Evolutionary conservation across 2,329 filamentous ascomycete species (phyloP).

Genomic region (Neopestalotiopsis clavispora): DNA sequence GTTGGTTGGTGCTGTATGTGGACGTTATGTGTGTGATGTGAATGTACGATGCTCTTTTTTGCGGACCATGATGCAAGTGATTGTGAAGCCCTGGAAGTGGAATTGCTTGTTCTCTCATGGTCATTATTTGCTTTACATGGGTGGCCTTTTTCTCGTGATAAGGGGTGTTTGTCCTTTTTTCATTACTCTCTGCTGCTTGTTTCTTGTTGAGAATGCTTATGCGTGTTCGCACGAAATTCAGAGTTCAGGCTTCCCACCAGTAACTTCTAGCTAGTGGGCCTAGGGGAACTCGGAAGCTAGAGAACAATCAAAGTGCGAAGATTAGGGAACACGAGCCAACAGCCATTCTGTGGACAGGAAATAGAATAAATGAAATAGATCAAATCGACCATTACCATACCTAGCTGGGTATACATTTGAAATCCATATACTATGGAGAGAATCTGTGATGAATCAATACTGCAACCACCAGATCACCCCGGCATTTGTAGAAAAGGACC

Average conservation of each 20-base stretch:
- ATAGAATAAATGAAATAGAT: neutral
- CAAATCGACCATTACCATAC: constrained; percentile 16
- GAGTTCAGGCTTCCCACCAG: constrained; percentile 10
- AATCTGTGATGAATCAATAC: neutral
- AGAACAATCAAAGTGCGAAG: constrained; percentile 32
- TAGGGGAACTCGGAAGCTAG: constrained; percentile 35
- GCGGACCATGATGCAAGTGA: neutral
- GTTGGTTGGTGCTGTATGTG: neutral
- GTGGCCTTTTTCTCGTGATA: neutral
- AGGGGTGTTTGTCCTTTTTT: constrained; percentile 3
- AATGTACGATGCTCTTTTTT: neutral
- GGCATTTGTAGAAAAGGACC: neutral
- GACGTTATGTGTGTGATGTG: neutral
- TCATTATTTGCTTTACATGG: neutral
- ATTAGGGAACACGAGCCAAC: constrained; percentile 31
- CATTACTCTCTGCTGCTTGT: neutral
- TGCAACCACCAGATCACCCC: neutral
- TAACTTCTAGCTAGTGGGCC: constrained; percentile 28
- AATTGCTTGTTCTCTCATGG: neutral
- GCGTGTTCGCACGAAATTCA: neutral
- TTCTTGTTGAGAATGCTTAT: constrained; percentile 7
- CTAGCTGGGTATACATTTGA: constrained; percentile 20
- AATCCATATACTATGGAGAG: neutral
- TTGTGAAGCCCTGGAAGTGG: neutral
- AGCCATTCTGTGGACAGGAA: neutral